Conservation (phyloP, 148 eudicot genomes). For the Chenopodium formosanum region DNA sequence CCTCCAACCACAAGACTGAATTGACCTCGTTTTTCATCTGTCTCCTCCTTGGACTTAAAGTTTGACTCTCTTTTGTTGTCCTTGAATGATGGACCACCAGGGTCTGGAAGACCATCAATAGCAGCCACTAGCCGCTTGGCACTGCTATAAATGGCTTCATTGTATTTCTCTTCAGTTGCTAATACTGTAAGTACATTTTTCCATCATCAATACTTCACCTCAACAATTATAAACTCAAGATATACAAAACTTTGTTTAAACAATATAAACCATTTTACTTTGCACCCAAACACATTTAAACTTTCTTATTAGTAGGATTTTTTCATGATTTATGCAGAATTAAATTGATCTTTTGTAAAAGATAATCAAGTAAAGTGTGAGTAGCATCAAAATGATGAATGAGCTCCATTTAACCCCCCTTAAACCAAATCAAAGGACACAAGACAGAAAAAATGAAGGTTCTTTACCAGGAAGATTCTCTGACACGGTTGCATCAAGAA, state of each 20-base stretch:
- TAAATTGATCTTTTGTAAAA: not conserved
- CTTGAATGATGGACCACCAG: conserved; percentile 77
- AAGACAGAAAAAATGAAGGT: not conserved
- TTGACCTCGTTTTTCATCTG: conserved; percentile 93
- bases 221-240: not conserved
- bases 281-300: too few species aligned
- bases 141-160: conserved; percentile 78
- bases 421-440: not conserved
- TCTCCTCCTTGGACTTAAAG: conserved; percentile 91
- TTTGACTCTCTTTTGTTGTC: conserved; percentile 93
- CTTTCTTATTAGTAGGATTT: not conserved
- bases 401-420: not conserved
- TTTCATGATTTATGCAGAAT: not conserved
- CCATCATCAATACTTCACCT: conserved; percentile 9
- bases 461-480: conserved; percentile 89
- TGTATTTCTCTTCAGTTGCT: conserved; percentile 96
- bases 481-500: conserved; percentile 92
- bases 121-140: conserved; percentile 92
- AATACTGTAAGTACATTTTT: conserved; percentile 53
- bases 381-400: not conserved
- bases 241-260: not conserved
- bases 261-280: not conserved
- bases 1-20: conserved; percentile 98
- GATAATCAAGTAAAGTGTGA: not conserved
- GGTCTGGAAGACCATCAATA: conserved; percentile 90